Conservation (phyloP, 2,329 filamentous ascomycete species). For the Cytospora schulzeri region DNA sequence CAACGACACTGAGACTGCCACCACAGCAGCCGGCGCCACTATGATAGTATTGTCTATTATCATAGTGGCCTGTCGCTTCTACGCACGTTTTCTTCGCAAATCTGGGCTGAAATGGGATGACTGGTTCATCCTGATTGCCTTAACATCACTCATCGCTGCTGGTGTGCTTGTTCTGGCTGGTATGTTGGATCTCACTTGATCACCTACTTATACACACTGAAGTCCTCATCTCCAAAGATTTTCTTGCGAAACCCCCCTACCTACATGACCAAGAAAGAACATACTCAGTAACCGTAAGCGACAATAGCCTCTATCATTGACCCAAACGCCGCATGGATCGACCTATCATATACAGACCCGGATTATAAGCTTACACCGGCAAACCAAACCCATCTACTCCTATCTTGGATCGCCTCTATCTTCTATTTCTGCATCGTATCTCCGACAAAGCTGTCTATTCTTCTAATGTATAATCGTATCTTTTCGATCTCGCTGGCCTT, state of each 20-base stretch:
- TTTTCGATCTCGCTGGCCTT: constrained; percentile 34
- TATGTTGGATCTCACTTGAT: not conserved
- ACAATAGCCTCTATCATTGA: too few species aligned
- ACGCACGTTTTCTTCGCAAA: constrained; percentile 5
- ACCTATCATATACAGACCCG: not conserved
- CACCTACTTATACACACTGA: not conserved
- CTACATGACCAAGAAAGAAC: not conserved
- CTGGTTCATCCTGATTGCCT: constrained; percentile 12
- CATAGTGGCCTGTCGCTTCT: constrained; percentile 10
- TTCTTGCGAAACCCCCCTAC: not conserved
- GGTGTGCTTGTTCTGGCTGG: constrained; percentile 22
- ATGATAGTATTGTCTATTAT: constrained; percentile 18
- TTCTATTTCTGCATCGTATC: constrained; percentile 36
- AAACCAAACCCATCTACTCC: constrained; percentile 9
- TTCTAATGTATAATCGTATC: constrained; percentile 37
- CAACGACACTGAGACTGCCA: not conserved
- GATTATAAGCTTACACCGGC: not conserved
- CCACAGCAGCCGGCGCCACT: constrained; percentile 10
- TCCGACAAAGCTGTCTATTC: constrained; percentile 36
- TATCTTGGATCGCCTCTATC: constrained; percentile 32
- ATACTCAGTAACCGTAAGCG: not conserved
- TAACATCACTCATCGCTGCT: constrained; percentile 5
- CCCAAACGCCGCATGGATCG: not conserved
- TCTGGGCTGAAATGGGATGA: constrained; percentile 19
- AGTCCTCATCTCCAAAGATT: not conserved